phyloP scores from a whole-genome alignment of 1,284 basidiomycete species.

The Tetrapyrgos nigripes region DNA sequence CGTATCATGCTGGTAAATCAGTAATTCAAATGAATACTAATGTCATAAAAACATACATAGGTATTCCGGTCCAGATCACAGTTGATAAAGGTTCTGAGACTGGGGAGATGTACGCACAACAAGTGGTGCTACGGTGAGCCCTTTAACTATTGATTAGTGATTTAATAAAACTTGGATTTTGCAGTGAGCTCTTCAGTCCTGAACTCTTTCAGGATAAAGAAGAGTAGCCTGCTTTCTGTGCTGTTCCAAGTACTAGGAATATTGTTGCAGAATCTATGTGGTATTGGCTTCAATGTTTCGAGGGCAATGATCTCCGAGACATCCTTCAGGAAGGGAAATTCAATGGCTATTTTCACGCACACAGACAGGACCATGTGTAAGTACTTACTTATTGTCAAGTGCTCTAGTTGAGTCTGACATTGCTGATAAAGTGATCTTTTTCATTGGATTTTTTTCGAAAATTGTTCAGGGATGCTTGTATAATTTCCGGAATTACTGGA shows the following conservation, averaged over 20 bases:
- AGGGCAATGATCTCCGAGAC: constrained; percentile 7
- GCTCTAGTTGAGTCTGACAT: not conserved
- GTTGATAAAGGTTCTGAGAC: constrained; percentile 22
- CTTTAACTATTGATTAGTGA: not conserved
- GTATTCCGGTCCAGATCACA: constrained; percentile 18
- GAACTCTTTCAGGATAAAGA: constrained; percentile 2
- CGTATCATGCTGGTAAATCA: not conserved
- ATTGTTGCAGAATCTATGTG: constrained; percentile 19
- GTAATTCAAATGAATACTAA: not conserved
- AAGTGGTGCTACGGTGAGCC: constrained; percentile 14
- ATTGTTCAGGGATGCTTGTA: constrained; percentile 10
- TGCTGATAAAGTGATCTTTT: constrained; percentile 12
- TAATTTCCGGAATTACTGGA: constrained; percentile 16
- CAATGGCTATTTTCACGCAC: constrained; percentile 14
- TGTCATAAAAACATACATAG: constrained; percentile 6
- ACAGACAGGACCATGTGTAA: constrained; percentile 14
- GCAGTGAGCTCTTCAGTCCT: constrained; percentile 8
- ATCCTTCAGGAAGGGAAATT: constrained; percentile 14
- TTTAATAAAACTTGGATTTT: not conserved
- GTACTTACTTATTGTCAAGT: not conserved
- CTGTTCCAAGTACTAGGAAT: constrained; percentile 19
- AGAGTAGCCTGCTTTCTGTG: constrained; percentile 2
- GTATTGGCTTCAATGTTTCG: constrained; percentile 10
- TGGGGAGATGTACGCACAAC: constrained; percentile 14
- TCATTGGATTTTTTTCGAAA: constrained; percentile 19